Conservation (phyloP, 495 filamentous ascomycete genomes). For the Podospora appendiculata region DNA sequence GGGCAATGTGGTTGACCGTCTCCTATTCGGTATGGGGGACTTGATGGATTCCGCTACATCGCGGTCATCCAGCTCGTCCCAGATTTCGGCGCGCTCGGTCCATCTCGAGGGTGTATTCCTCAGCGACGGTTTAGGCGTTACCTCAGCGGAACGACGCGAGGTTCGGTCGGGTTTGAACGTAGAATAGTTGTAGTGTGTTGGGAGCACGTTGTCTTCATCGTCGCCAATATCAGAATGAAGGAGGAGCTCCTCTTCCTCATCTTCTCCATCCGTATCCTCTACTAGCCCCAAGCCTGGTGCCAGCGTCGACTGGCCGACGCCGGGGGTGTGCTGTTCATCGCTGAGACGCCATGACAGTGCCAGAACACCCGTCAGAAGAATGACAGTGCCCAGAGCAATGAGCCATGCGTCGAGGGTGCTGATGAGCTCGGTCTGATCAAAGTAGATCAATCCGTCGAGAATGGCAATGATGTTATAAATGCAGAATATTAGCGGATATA, state of each 20-base stretch:
- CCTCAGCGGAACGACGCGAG: background rate
- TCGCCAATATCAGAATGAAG: slow-evolving; percentile 33
- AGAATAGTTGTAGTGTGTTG: slow-evolving; percentile 31
- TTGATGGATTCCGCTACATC: slow-evolving; percentile 24
- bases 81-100: slow-evolving; percentile 56
- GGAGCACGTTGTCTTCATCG: slow-evolving; percentile 20
- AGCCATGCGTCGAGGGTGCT: slow-evolving; percentile 67
- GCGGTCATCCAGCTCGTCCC: slow-evolving; percentile 59
- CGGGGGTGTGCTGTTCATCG: slow-evolving; percentile 54
- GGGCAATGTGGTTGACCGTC: slow-evolving; percentile 31
- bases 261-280: slow-evolving; percentile 54
- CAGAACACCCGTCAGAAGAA: slow-evolving; percentile 81
- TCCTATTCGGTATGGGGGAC: slow-evolving; percentile 17
- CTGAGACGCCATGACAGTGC: slow-evolving; percentile 91
- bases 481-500: slow-evolving; percentile 98
- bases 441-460: slow-evolving; percentile 94
- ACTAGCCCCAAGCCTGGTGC: slow-evolving; percentile 65
- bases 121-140: slow-evolving; percentile 1
- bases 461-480: slow-evolving; percentile 99
- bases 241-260: slow-evolving; percentile 34
- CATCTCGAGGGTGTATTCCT: slow-evolving; percentile 28
- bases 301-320: slow-evolving; percentile 52
- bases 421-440: slow-evolving; percentile 77
- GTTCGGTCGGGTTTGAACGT: slow-evolving; percentile 30
- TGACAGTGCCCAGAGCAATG: slow-evolving; percentile 78